Conservation (phyloP, 441 rosid genomes). For the Jatropha podagrica region DNA sequence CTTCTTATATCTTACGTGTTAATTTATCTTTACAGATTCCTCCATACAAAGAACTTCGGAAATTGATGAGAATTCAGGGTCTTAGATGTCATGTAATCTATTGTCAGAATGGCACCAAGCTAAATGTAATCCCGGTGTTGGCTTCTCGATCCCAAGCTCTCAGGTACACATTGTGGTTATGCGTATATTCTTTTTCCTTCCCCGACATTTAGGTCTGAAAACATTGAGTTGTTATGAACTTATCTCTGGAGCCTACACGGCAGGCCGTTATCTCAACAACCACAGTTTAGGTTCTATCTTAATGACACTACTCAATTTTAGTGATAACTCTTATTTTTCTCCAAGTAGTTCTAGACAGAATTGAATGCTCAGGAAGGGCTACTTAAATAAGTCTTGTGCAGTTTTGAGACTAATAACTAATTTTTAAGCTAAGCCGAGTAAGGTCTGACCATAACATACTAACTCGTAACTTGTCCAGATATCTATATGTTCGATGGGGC, state of each 20-base stretch:
- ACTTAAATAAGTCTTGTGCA: too few relatives aligned
- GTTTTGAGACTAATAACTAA: neutral
- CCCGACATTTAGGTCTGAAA: neutral
- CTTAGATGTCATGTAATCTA: constrained; percentile 71
- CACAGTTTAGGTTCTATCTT: too few relatives aligned
- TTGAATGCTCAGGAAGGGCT: neutral
- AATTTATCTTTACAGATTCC: constrained; percentile 48
- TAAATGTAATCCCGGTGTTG: constrained; percentile 71
- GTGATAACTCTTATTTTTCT: neutral
- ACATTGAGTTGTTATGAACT: neutral
- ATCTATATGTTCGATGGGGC: constrained; percentile 85
- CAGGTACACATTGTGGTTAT: constrained; percentile 39
- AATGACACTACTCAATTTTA: too few relatives aligned
- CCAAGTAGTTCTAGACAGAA: neutral
- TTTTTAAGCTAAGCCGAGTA: too few relatives aligned
- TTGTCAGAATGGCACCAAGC: constrained; percentile 60
- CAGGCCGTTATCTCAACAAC: too few relatives aligned
- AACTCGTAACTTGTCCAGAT: constrained; percentile 43
- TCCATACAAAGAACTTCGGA: constrained; percentile 65
- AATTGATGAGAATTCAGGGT: constrained; percentile 75
- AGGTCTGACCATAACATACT: neutral
- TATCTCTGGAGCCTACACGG: too few relatives aligned
- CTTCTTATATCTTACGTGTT: neutral
- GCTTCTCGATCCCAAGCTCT: constrained; percentile 89
- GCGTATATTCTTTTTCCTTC: neutral